Conservation (phyloP, 192 early-diverging fungal species). For the Borealophlyctis nickersoniae region DNA sequence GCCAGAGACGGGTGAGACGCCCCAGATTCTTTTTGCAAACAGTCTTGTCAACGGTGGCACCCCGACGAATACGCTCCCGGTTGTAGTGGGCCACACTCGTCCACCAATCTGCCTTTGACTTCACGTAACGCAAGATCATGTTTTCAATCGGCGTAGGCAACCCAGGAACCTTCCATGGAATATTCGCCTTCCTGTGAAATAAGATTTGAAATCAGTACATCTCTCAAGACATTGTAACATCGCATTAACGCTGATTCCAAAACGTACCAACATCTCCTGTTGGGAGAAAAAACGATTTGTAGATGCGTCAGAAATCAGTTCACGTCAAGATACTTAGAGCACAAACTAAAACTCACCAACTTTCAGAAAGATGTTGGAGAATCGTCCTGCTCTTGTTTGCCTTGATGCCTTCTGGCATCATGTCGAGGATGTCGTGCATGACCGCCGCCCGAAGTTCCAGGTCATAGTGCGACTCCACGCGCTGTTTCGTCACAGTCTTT, state of each 20-base stretch:
- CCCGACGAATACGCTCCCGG: constrained; percentile 96
- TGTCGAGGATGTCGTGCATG: constrained; percentile 98
- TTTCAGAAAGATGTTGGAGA: constrained; percentile 92
- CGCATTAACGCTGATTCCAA: constrained; percentile 36
- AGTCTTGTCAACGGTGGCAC: constrained; percentile 99
- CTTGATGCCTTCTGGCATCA: constrained; percentile 99
- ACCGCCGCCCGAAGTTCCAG: constrained; percentile 96
- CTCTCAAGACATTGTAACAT: constrained; percentile 5
- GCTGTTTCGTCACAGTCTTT: constrained; percentile 98
- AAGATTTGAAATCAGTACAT: constrained; percentile 17
- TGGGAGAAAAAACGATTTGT: too few species aligned
- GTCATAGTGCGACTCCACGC: constrained; percentile 98
- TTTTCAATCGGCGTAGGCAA: constrained; percentile 97
- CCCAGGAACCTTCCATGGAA: constrained; percentile 98
- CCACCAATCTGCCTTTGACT: constrained; percentile 99
- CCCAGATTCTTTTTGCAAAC: constrained; percentile 98
- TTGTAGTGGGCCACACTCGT: constrained; percentile 97
- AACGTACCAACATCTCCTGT: too few species aligned
- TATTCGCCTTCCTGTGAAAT: constrained; percentile 94
- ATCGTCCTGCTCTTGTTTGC: constrained; percentile 94
- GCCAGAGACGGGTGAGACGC: constrained; percentile 94
- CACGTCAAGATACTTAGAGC: too few species aligned
- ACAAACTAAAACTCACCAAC: constrained; percentile 71
- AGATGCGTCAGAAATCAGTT: too few species aligned
- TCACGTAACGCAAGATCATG: constrained; percentile 98